Evolutionary conservation across 1,284 basidiomycete species (phyloP), one percentile per base, ranked within the genome.

Genomic region (Trametes polyzona): DNA sequence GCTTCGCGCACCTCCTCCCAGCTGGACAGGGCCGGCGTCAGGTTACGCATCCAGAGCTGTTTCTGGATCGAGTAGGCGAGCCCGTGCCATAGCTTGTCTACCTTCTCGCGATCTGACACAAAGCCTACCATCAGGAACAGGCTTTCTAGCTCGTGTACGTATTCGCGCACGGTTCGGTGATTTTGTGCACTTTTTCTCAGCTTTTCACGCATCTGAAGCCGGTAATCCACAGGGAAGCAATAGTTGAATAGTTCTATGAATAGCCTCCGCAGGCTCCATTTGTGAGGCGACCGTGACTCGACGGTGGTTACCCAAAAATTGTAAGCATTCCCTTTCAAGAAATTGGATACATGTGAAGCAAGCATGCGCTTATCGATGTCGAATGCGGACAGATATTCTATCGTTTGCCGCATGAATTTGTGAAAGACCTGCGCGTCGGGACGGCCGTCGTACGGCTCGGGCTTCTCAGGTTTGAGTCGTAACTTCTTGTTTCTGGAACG

Each of bases 181-280:
- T 59, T 42, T 42, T 74, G 73, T 1, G 26, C 2, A 11, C 46
- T 47, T 1, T 47, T 42, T 1, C 49, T 17, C 11, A 71, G 61
- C 23, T 63, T 47, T 8, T 61, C 47, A 0, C 62, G 49, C 47
- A 67, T 62, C 21, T 66, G 51, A 0, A 58, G 24, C 3, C 72
- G 62, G 54, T 72, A 79, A 36, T 78, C 67, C 0, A 71, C 51
- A 0, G 75, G 76, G 68, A 82, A 82, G 47, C 77, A 79, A 53
- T 76, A 74, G 54, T 78, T 70, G 55, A 76, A 81, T 3, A 81
- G 47, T 6, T 63, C 76, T 0, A 58, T 36, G 46, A 78, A 76
- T 57, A 80, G 73, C 7, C 51, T 21, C 0, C 62, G 16, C 0
- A 67, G 48, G 0, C 24, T 52, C 70, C 69, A 71, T 9, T 60